A percentile compares a stretch with the other conserved stretches of the same genome.
Evolutionary conservation across 164 flowering plant species (phyloP).

Genomic region (Stephania japonica): DNA sequence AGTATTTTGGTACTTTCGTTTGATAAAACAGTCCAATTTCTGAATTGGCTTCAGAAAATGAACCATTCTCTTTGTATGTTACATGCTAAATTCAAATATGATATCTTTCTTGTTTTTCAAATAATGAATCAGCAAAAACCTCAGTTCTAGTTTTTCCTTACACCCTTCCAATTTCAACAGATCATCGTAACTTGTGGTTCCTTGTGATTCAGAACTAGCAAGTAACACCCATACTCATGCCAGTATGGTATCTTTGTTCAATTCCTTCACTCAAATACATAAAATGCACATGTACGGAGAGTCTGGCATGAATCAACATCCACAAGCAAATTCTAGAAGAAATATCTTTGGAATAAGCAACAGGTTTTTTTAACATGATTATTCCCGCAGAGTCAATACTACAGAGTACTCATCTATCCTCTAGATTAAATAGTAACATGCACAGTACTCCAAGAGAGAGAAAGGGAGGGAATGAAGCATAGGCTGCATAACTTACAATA

Average conservation of each 20-base stretch:
- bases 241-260: neutral
- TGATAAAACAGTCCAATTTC: neutral
- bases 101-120: too few relatives aligned
- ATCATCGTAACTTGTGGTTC: neutral
- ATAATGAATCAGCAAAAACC: neutral
- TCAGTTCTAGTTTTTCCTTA: neutral
- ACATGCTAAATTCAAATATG: neutral
- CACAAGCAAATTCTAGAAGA: neutral
- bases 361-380: neutral
- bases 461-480: too few relatives aligned
- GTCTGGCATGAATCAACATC: neutral
- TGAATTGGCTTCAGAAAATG: neutral
- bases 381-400: neutral
- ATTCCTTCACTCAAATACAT: neutral
- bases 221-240: neutral
- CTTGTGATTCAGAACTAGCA: neutral
- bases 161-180: neutral
- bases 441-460: neutral
- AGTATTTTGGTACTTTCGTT: neutral
- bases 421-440: neutral
- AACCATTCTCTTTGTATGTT: neutral
- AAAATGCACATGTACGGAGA: neutral
- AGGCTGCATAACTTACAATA: too few relatives aligned
- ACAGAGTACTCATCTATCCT: neutral
- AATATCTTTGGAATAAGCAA: neutral